Evolutionary conservation across 441 rosid species (phyloP).

Genomic region (Pelargonium citronellum): DNA sequence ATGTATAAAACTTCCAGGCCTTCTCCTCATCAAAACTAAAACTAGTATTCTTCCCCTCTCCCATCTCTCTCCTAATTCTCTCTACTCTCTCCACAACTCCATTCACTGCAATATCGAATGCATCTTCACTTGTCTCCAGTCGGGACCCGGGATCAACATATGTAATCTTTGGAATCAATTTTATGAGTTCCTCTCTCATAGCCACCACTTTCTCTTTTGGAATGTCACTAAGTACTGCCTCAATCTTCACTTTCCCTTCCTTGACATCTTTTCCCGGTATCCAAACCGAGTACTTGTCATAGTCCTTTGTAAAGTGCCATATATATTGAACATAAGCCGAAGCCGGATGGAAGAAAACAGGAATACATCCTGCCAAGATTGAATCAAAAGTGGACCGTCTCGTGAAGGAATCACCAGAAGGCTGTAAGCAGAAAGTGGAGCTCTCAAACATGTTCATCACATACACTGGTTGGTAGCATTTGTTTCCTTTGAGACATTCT

Average conservation of each 20-base stretch:
- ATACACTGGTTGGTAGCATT: slow-evolving; percentile 44
- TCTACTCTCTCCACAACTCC: slow-evolving; percentile 36
- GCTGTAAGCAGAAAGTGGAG: slow-evolving; percentile 73
- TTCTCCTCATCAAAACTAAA: slow-evolving; percentile 21
- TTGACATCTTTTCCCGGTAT: slow-evolving; percentile 47
- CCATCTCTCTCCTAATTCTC: slow-evolving; percentile 21
- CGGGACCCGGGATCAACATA: slow-evolving; percentile 51
- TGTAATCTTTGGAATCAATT: slow-evolving; percentile 50
- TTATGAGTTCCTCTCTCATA: slow-evolving; percentile 58
- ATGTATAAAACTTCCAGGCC: slow-evolving; percentile 12
- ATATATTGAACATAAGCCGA: slow-evolving; percentile 73
- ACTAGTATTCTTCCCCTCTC: slow-evolving; percentile 26
- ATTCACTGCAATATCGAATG: slow-evolving; percentile 51
- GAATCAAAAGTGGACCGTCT: slow-evolving; percentile 77
- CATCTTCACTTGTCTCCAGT: slow-evolving; percentile 41
- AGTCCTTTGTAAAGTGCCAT: slow-evolving; percentile 73
- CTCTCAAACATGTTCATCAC: slow-evolving; percentile 53
- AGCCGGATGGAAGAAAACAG: slow-evolving; percentile 86
- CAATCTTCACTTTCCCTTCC: slow-evolving; percentile 47
- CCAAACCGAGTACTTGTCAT: slow-evolving; percentile 50
- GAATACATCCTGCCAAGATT: slow-evolving; percentile 71
- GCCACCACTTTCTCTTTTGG: slow-evolving; percentile 31
- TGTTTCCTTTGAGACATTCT: slow-evolving; percentile 34
- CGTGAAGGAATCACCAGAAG: slow-evolving; percentile 74
- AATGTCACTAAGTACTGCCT: slow-evolving; percentile 37